These are phyloP conservation scores for Erodium moschatum DNA, from an alignment of 441 rosid species.

Conservation along the genomic window DNA sequence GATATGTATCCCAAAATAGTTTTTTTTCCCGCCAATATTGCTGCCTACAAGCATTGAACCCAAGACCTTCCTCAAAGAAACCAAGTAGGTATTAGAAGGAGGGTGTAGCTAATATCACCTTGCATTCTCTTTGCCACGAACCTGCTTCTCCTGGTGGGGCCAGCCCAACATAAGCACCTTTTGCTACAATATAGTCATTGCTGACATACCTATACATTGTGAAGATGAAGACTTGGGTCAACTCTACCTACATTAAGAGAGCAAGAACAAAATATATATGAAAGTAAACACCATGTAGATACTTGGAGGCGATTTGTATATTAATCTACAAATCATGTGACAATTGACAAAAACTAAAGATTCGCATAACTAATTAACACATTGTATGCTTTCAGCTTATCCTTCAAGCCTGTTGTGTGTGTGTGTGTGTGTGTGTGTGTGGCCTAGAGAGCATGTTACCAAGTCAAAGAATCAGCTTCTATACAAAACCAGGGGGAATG, in stretches of 20 bases:
- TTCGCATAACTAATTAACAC: too few species aligned
- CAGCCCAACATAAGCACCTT: constrained; percentile 57
- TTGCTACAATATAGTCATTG: constrained; percentile 34
- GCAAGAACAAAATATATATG: not conserved
- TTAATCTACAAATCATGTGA: too few species aligned
- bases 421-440: too few species aligned
- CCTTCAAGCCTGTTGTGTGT: too few species aligned
- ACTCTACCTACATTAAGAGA: not conserved
- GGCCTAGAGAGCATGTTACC: too few species aligned
- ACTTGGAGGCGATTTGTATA: too few species aligned
- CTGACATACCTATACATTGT: constrained; percentile 32
- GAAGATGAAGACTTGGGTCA: not conserved
- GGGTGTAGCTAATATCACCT: constrained; percentile 29
- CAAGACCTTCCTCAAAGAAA: too few species aligned
- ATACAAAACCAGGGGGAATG: not conserved
- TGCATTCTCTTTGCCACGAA: constrained; percentile 74
- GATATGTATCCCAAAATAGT: not conserved
- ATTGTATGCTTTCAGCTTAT: too few species aligned
- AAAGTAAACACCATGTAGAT: too few species aligned
- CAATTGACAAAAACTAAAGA: too few species aligned
- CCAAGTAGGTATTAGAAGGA: not conserved
- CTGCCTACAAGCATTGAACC: not conserved
- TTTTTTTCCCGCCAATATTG: too few species aligned
- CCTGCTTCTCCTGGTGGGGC: constrained; percentile 63
- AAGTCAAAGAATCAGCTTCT: too few species aligned